These are phyloP conservation scores for Pezicula carpinea DNA, from an alignment of 2,329 filamentous ascomycete genomes.

Conservation along the genomic window DNA sequence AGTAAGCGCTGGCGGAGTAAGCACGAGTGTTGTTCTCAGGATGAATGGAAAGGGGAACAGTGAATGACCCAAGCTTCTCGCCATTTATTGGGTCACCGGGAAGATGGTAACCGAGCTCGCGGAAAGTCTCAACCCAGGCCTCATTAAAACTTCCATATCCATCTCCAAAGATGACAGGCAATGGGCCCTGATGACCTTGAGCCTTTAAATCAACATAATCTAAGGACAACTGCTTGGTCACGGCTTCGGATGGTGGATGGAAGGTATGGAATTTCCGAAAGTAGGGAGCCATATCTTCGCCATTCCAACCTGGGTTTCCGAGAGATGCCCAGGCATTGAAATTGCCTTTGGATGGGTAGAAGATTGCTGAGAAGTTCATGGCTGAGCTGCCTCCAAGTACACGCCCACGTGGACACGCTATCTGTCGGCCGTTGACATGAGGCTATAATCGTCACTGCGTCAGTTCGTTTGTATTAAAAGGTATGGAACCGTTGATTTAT, in stretches of 20 bases:
- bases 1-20: constrained; percentile 14
- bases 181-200: constrained; percentile 1
- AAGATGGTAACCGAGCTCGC: background rate
- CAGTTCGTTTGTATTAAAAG: background rate
- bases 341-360: constrained; percentile 19
- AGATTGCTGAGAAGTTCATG: constrained; percentile 33
- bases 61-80: constrained; percentile 1
- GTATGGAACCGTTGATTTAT: background rate
- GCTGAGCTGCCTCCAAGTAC: constrained; percentile 33
- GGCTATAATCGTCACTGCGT: background rate
- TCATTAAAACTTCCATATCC: background rate
- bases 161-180: background rate
- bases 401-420: constrained; percentile 31
- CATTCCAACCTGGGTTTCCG: constrained; percentile 37
- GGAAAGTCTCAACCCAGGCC: background rate
- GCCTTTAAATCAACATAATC: background rate
- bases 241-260: background rate
- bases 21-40: constrained; percentile 1
- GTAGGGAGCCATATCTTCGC: constrained; percentile 33
- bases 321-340: constrained; percentile 34
- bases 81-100: constrained; percentile 1
- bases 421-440: constrained; percentile 14
- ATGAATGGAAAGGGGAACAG: background rate
- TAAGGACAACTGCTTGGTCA: background rate
- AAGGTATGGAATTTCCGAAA: constrained; percentile 30